Conservation (phyloP, 345 rosid species). For the Pugionium cornutum region DNA sequence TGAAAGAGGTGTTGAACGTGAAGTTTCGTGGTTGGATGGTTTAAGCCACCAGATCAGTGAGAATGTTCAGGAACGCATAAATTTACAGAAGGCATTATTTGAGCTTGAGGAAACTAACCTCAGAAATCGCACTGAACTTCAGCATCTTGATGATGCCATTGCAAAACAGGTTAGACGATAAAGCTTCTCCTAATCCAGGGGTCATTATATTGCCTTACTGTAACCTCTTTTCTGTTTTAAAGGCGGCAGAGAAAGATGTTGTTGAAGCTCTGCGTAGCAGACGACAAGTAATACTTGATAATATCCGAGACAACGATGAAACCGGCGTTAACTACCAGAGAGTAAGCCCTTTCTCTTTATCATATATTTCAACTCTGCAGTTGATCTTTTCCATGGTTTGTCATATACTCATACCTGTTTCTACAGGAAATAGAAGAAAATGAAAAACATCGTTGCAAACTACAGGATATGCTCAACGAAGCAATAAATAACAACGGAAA, state of each 20-base stretch:
- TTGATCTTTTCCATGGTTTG: slow-evolving; percentile 15
- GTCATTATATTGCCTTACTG: slow-evolving; percentile 7
- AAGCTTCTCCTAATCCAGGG: not conserved
- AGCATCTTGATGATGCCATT: slow-evolving; percentile 81
- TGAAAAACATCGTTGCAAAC: slow-evolving; percentile 73
- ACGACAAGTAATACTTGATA: slow-evolving; percentile 92
- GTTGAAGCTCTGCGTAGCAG: slow-evolving; percentile 65
- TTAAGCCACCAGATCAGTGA: slow-evolving; percentile 92
- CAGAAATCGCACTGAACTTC: slow-evolving; percentile 72
- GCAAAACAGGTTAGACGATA: slow-evolving; percentile 65
- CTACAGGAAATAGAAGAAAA: slow-evolving; percentile 83
- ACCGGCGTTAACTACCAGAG: slow-evolving; percentile 74
- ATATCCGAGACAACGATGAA: slow-evolving; percentile 95
- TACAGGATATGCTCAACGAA: slow-evolving; percentile 87
- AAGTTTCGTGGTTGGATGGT: slow-evolving; percentile 81
- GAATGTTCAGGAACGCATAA: slow-evolving; percentile 92
- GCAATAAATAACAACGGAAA: slow-evolving; percentile 74
- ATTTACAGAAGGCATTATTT: slow-evolving; percentile 86
- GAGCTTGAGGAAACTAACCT: slow-evolving; percentile 92
- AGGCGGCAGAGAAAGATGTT: slow-evolving; percentile 69
- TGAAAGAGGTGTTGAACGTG: slow-evolving; percentile 78
- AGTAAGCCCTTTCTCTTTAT: slow-evolving; percentile 46
- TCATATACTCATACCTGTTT: slow-evolving; percentile 17
- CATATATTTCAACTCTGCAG: not conserved
- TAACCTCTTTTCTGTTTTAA: slow-evolving; percentile 26